Evolutionary conservation across 495 filamentous ascomycete species (phyloP).

Genomic region (Tuber melanosporum): DNA sequence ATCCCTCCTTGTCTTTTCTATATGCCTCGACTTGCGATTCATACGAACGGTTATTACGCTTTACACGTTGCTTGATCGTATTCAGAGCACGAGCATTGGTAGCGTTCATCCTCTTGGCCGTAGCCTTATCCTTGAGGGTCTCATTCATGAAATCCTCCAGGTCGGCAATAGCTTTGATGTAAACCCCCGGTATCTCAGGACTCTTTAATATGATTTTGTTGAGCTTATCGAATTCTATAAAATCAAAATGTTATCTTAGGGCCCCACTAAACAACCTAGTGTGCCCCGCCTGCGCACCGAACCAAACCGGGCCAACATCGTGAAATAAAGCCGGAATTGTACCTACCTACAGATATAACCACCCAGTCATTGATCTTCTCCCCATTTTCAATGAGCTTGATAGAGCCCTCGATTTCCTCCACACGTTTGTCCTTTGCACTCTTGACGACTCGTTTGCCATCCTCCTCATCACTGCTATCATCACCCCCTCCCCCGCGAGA

Average conservation of each 20-base stretch:
- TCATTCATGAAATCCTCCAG: slow-evolving; percentile 95
- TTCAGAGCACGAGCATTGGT: slow-evolving; percentile 90
- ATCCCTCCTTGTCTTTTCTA: slow-evolving; percentile 71
- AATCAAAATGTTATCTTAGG: slow-evolving; percentile 21
- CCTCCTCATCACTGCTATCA: slow-evolving; percentile 78
- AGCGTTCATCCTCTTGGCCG: slow-evolving; percentile 97
- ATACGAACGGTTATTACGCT: slow-evolving; percentile 97
- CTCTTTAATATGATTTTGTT: slow-evolving; percentile 82
- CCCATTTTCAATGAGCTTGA: slow-evolving; percentile 87
- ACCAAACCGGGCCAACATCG: slow-evolving; percentile 14
- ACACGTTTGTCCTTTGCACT: slow-evolving; percentile 95
- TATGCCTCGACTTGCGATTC: slow-evolving; percentile 79
- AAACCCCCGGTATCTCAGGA: slow-evolving; percentile 73
- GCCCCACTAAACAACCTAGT: slow-evolving; percentile 17
- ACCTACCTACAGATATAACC: slow-evolving; percentile 77
- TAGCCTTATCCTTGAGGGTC: slow-evolving; percentile 89
- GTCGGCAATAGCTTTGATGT: slow-evolving; percentile 87
- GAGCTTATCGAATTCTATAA: slow-evolving; percentile 88
- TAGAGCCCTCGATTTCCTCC: slow-evolving; percentile 84
- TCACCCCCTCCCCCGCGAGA: slow-evolving; percentile 64
- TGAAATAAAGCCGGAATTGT: background rate
- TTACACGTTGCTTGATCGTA: slow-evolving; percentile 90
- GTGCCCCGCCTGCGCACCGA: slow-evolving; percentile 17
- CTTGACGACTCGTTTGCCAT: slow-evolving; percentile 75
- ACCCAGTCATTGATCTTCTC: slow-evolving; percentile 97